phyloP scores from a whole-genome alignment of 805 yeast genomes.

The Candida succiphila region DNA sequence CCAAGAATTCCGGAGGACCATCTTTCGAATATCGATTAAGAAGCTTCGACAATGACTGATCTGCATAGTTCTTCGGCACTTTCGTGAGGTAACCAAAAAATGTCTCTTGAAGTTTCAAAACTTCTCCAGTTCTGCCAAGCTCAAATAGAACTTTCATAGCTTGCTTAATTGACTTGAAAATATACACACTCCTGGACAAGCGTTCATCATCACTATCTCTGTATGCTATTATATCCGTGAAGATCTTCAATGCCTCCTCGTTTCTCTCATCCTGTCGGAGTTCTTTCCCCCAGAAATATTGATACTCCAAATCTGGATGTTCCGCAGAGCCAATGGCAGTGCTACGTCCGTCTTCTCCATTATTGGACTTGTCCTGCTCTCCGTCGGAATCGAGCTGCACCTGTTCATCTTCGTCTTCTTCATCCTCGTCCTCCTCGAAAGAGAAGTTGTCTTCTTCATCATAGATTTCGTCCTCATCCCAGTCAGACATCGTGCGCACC shows the following conservation, averaged over 20 bases:
- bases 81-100: constrained; percentile 11
- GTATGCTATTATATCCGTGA: constrained; percentile 10
- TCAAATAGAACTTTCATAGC: constrained; percentile 18
- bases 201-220: neutral
- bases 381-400: constrained; percentile 4
- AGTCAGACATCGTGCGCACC: constrained; percentile 21
- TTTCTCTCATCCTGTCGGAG: constrained; percentile 21
- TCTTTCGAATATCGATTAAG: constrained; percentile 16
- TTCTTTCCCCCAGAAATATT: constrained; percentile 23
- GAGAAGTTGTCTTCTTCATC: constrained; percentile 25
- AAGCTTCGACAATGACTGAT: constrained; percentile 20
- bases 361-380: constrained; percentile 2
- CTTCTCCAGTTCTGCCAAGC: constrained; percentile 6
- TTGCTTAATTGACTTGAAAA: constrained; percentile 24
- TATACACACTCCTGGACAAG: constrained; percentile 8
- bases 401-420: constrained; percentile 10
- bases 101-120: constrained; percentile 7
- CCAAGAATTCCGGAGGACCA: constrained; percentile 9
- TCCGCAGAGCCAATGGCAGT: neutral
- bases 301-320: constrained; percentile 14
- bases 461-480: constrained; percentile 25
- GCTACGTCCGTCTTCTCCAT: constrained; percentile 3
- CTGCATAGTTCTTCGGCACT: constrained; percentile 15
- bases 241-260: constrained; percentile 14
- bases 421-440: constrained; percentile 20